Conservation (phyloP, 495 filamentous ascomycete species). For the Pseudoneurospora amorphoporcata region DNA sequence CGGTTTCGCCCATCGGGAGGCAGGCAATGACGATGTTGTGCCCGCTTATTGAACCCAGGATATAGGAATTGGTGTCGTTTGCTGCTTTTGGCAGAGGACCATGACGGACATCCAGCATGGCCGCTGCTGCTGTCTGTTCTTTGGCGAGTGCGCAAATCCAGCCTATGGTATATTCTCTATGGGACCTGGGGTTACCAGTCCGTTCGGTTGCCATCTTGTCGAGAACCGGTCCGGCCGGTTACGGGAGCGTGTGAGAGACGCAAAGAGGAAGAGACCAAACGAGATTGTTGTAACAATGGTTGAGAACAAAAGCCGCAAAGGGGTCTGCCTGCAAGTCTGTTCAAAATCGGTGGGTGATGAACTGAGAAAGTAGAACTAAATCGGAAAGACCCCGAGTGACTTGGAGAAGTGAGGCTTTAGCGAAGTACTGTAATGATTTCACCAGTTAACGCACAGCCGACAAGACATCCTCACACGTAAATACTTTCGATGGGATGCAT, state of each 20-base stretch:
- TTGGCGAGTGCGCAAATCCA: not conserved
- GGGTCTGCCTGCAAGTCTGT: not conserved
- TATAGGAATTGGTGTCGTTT: constrained; percentile 22
- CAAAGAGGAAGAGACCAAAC: not conserved
- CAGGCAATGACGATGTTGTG: constrained; percentile 35
- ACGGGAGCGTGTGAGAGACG: not conserved
- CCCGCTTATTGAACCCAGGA: constrained; percentile 27
- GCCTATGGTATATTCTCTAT: not conserved
- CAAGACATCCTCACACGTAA: not conserved
- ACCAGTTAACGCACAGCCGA: no score
- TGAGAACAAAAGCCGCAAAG: not conserved
- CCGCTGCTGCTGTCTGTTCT: not conserved
- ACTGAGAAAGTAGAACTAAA: not conserved
- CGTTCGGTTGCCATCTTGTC: not conserved
- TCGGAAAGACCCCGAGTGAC: not conserved
- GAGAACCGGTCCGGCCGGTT: not conserved
- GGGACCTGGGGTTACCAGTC: not conserved
- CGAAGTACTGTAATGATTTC: not conserved
- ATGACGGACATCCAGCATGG: not conserved
- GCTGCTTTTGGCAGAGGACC: no score
- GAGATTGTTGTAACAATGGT: not conserved
- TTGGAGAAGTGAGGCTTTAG: not conserved
- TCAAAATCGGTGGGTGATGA: not conserved
- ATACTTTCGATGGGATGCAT: not conserved
- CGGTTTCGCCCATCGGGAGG: constrained; percentile 28